Evolutionary conservation across 805 yeast species (phyloP).

Genomic region (Metahyphopichia silvanorum): DNA sequence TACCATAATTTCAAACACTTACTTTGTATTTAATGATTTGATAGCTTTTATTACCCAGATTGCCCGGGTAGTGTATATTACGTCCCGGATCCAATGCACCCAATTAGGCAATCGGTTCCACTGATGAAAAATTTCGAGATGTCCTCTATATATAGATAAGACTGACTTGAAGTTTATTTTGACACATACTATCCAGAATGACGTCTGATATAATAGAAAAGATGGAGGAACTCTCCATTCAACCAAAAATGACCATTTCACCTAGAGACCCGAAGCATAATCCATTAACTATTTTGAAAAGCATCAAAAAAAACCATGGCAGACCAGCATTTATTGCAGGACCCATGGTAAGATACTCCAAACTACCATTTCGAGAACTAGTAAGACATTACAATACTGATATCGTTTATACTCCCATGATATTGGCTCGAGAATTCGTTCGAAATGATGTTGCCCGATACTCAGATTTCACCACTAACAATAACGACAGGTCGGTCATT

Average conservation of each 20-base stretch:
- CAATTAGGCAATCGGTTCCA: no score
- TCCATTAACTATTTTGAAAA: slow-evolving; percentile 32
- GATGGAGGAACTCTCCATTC: background rate
- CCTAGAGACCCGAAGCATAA: slow-evolving; percentile 23
- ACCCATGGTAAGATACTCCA: slow-evolving; percentile 97
- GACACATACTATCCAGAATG: background rate
- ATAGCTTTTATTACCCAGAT: no score
- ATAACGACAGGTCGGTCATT: slow-evolving; percentile 64
- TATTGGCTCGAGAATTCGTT: slow-evolving; percentile 91
- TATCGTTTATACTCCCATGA: slow-evolving; percentile 94
- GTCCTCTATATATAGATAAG: background rate
- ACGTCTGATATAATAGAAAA: slow-evolving; percentile 1
- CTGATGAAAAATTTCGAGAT: background rate
- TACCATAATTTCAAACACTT: no score
- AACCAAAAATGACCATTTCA: no score
- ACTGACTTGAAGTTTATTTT: background rate
- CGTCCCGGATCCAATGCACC: no score
- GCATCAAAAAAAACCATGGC: slow-evolving; percentile 16
- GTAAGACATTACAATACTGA: slow-evolving; percentile 70
- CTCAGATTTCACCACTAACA: slow-evolving; percentile 82
- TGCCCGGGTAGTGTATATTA: no score
- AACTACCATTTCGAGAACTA: slow-evolving; percentile 83
- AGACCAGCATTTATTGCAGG: slow-evolving; percentile 53
- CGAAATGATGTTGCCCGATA: slow-evolving; percentile 76
- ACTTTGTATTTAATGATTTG: no score